phyloP scores from a whole-genome alignment of 176 grass and related monocot species.

The Avena eriantha region DNA sequence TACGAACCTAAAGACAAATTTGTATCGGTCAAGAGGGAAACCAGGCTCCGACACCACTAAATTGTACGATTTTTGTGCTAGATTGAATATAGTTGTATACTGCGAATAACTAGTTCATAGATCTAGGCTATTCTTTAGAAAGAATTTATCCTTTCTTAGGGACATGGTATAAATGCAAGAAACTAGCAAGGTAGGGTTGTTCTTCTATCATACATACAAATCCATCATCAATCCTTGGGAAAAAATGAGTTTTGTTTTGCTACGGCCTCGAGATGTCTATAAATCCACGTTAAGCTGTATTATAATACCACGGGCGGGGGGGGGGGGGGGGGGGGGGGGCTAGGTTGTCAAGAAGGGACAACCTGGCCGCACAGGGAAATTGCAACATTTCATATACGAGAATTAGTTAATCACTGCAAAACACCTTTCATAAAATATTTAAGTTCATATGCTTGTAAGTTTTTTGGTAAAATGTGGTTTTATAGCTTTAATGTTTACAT shows the following conservation, averaged over 20 bases:
- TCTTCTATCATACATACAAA: background rate
- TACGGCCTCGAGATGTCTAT: background rate
- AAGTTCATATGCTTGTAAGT: background rate
- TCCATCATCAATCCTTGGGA: background rate
- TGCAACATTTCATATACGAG: background rate
- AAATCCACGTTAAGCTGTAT: background rate
- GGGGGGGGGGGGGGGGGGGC: too few relatives aligned
- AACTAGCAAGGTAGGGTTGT: background rate
- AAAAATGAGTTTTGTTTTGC: background rate
- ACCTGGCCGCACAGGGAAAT: background rate
- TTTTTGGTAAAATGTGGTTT: background rate
- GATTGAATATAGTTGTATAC: too few relatives aligned
- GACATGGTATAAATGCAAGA: background rate
- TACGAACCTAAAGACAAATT: background rate
- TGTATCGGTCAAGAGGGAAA: background rate
- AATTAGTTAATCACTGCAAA: background rate
- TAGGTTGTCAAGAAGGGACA: background rate
- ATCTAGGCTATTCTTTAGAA: too few relatives aligned
- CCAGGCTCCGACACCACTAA: background rate
- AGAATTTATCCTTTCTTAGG: too few relatives aligned
- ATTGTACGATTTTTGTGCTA: too few relatives aligned
- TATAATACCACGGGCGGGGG: too few relatives aligned
- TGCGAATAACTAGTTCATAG: too few relatives aligned
- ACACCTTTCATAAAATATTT: background rate
- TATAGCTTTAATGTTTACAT: background rate